A percentile compares a stretch with the other conserved stretches of the same genome.
Conservation (phyloP, 2,329 filamentous ascomycete species). For the Aspergillus jensenii region DNA sequence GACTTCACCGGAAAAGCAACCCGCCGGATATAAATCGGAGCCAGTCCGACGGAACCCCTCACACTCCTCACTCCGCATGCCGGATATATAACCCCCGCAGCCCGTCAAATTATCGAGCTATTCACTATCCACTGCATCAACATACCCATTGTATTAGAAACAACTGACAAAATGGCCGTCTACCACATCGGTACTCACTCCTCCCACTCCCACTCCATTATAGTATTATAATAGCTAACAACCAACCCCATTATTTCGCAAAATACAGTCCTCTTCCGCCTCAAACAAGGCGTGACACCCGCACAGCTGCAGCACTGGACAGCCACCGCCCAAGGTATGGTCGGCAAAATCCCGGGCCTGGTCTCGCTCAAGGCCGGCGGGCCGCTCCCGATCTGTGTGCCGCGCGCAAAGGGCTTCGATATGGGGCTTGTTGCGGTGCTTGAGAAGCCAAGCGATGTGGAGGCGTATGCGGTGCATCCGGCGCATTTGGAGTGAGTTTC, state of each 20-base stretch:
- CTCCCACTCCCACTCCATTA: neutral
- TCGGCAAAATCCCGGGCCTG: slow-evolving; percentile 45
- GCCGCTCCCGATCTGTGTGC: slow-evolving; percentile 41
- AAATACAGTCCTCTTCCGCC: slow-evolving; percentile 41
- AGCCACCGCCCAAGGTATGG: slow-evolving; percentile 35
- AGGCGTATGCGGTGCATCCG: slow-evolving; percentile 46
- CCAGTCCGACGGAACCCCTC: neutral
- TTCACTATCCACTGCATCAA: neutral
- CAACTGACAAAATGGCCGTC: slow-evolving; percentile 33
- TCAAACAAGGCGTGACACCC: slow-evolving; percentile 39
- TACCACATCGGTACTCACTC: slow-evolving; percentile 38
- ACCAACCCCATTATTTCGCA: neutral
- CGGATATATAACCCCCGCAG: neutral
- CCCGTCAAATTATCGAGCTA: neutral
- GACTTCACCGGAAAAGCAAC: neutral
- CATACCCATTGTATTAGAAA: neutral
- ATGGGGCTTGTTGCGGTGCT: slow-evolving; percentile 48
- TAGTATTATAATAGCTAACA: neutral
- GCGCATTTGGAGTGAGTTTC: slow-evolving; percentile 46
- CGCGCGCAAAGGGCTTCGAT: slow-evolving; percentile 46
- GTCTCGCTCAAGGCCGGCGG: slow-evolving; percentile 35
- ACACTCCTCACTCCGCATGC: neutral
- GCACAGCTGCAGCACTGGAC: slow-evolving; percentile 35
- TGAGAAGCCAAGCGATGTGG: slow-evolving; percentile 44
- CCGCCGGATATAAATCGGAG: neutral